Evolutionary conservation across 345 rosid genomes (phyloP).

Genomic region (Noccaea caerulescens): DNA sequence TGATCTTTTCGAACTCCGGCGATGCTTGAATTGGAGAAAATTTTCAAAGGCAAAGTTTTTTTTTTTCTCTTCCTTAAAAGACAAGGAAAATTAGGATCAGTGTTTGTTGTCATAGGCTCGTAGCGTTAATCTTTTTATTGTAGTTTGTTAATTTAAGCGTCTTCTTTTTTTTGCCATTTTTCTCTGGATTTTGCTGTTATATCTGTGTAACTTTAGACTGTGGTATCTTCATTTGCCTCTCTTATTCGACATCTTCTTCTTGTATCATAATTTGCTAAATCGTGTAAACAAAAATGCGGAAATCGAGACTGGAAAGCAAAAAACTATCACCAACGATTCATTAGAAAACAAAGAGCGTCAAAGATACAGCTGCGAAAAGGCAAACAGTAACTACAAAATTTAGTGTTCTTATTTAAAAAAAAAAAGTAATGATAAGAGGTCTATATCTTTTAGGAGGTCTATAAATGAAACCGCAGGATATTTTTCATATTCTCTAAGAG

Average conservation of each 20-base stretch:
- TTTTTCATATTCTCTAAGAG: neutral
- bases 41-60: neutral
- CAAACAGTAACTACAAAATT: conserved; percentile 27
- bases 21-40: neutral
- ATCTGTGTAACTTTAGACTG: neutral
- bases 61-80: neutral
- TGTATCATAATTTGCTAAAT: conserved; percentile 20
- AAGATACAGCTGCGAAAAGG: conserved; percentile 23
- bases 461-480: conserved; percentile 7
- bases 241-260: conserved; percentile 6
- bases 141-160: neutral
- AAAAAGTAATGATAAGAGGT: conserved; percentile 5
- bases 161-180: neutral
- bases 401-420: conserved; percentile 5
- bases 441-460: conserved; percentile 28
- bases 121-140: conserved; percentile 12
- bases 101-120: conserved; percentile 17
- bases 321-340: conserved; percentile 15
- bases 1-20: neutral
- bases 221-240: neutral
- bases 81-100: conserved; percentile 26
- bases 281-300: neutral
- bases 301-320: neutral
- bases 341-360: conserved; percentile 7
- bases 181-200: conserved; percentile 14